phyloP scores from a whole-genome alignment of 2,329 filamentous ascomycete species.

The Neurospora crassa region DNA sequence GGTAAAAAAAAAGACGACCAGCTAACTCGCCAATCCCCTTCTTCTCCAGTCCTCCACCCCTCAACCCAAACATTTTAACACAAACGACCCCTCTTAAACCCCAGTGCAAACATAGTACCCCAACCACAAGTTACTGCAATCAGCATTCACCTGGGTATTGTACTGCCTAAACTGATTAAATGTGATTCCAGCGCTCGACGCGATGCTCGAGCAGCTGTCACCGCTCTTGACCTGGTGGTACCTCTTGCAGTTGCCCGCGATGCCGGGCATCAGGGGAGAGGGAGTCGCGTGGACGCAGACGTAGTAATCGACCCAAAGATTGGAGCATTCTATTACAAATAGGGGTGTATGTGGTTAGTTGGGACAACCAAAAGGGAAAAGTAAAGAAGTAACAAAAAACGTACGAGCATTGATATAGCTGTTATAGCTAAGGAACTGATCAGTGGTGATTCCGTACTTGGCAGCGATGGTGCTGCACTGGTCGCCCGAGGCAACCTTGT shows the following conservation, averaged over 20 bases:
- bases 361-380: neutral
- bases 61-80: neutral
- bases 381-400: neutral
- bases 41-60: neutral
- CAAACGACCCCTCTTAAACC: neutral
- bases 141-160: conserved; percentile 22
- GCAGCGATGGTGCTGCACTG: neutral
- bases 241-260: conserved; percentile 8
- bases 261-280: conserved; percentile 5
- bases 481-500: conserved; percentile 6
- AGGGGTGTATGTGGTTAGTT: neutral
- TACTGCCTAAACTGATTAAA: conserved; percentile 20
- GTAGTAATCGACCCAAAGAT: conserved; percentile 3
- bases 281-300: conserved; percentile 1
- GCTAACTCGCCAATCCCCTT: neutral
- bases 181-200: conserved; percentile 14
- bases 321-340: neutral
- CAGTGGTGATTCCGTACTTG: neutral
- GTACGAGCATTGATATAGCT: neutral
- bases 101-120: conserved; percentile 26
- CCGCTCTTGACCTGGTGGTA: conserved; percentile 8
- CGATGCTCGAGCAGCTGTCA: conserved; percentile 15
- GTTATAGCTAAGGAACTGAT: conserved; percentile 3
- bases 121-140: conserved; percentile 27
- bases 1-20: too few species aligned